Conservation (phyloP, 345 rosid species). For the Tarenaya hassleriana region DNA sequence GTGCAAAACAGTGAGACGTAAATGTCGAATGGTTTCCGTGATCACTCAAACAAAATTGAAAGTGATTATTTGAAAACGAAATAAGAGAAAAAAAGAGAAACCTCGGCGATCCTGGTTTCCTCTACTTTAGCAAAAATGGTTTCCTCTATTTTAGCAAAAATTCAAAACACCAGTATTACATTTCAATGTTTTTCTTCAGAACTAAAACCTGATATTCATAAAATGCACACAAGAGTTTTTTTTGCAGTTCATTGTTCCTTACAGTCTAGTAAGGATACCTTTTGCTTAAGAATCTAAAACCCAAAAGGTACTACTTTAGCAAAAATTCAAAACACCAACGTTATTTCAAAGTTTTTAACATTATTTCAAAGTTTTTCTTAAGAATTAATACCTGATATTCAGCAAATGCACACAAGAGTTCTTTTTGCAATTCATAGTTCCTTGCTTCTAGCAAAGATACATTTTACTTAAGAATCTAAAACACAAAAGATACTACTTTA, state of each 20-base stretch:
- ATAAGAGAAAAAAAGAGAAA: too few species aligned
- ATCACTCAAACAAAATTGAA: too few species aligned
- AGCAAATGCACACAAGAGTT: slow-evolving; percentile 67
- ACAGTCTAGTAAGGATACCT: slow-evolving; percentile 82
- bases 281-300: slow-evolving; percentile 75
- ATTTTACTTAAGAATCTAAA: slow-evolving; percentile 78
- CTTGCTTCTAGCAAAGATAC: slow-evolving; percentile 82
- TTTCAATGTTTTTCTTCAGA: slow-evolving; percentile 9
- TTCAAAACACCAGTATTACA: slow-evolving; percentile 12
- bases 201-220: slow-evolving; percentile 83
- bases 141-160: too few species aligned
- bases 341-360: too few species aligned
- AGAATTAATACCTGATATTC: slow-evolving; percentile 70
- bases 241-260: too few species aligned
- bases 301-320: slow-evolving; percentile 8
- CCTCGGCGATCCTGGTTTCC: too few species aligned
- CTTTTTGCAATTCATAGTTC: slow-evolving; percentile 63
- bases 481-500: slow-evolving; percentile 12
- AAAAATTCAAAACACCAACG: slow-evolving; percentile 17
- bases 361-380: slow-evolving; percentile 1
- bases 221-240: slow-evolving; percentile 53
- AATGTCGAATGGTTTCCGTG: too few species aligned
- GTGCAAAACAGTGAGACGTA: too few species aligned
- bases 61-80: too few species aligned
- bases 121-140: too few species aligned